phyloP scores from a whole-genome alignment of 73 alveolate genomes.

The Paramecium primaurelia region DNA sequence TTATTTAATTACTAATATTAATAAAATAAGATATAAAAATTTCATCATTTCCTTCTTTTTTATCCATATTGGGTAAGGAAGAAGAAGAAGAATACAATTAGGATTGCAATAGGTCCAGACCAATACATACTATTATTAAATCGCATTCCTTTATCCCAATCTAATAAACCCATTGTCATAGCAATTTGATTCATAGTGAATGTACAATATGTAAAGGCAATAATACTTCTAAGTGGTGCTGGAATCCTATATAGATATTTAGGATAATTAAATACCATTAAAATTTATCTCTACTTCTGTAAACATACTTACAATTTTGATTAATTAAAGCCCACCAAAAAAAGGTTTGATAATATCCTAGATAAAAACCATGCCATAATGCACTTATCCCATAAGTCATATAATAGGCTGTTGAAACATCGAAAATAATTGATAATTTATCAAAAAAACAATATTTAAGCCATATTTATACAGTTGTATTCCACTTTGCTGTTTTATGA shows the following conservation, averaged over 20 bases:
- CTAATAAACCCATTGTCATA: conserved; percentile 5
- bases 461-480: conserved; percentile 54
- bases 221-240: background rate
- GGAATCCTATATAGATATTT: background rate
- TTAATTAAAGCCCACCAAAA: conserved; percentile 50
- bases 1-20: no score
- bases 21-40: background rate
- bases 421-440: background rate
- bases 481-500: conserved; percentile 49
- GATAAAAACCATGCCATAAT: conserved; percentile 48
- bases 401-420: background rate
- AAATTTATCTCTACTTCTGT: conserved; percentile 47
- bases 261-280: background rate
- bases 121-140: conserved; percentile 18
- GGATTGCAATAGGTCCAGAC: conserved; percentile 3
- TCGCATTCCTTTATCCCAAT: background rate
- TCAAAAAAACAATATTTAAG: conserved; percentile 56
- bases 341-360: conserved; percentile 43
- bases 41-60: background rate
- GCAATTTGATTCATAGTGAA: background rate
- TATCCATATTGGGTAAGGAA: background rate
- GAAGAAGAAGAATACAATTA: background rate
- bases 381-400: conserved; percentile 52
- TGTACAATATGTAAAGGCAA: background rate
- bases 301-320: conserved; percentile 37